Evolutionary conservation across 2,329 filamentous ascomycete species (phyloP), one percentile per base, ranked within the genome.

Genomic region (Conoideocrella luteorostrata): DNA sequence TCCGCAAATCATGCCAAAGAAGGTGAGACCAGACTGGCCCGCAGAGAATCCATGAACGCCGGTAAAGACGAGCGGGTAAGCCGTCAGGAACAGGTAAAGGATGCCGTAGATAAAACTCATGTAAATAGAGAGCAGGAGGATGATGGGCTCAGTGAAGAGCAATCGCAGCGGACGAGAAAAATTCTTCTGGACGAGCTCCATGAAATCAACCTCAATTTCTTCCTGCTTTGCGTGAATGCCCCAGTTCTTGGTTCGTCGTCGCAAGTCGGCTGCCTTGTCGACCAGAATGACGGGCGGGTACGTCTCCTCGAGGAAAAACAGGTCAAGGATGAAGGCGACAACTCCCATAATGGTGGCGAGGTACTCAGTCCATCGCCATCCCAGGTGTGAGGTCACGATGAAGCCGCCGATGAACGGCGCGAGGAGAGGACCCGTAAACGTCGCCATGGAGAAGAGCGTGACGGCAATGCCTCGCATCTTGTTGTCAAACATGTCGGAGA

Each of bases 21-120:
- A 95, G 5, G 88, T 81, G 5, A 95, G 72, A 2, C 88, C 89
- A 4, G 81, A 76, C 15, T 86, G 64, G 45, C 89, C 89, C 2
- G 73, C 56, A 26, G 67, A 78, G 68, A 91, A 84, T 51, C 77
- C 74, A 61, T 95, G 84, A 4, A 89, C 72, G 22, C 73, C 70
- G 48, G 83, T 71, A 66, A 93, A 95, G 38, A 94, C 84, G 35
- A 93, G 77, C 1, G 86, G 83, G 54, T 94, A 94, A 1, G 88
- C 86, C 0, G 87, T 90, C 41, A 95, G 72, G 69, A 93, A 93
- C 21, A 91, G 80, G 57, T 93, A 95, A 1, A 95, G 77, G 1
- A 93, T 71, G 13, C 73, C 84, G 56, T 90, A 89, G 61, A 86
- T 80, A 63, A 88, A 88, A 33, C 81, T 76, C 70, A 83, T 84